Conservation (phyloP, 768 basidiomycete species). For the Mycena polygramma region DNA sequence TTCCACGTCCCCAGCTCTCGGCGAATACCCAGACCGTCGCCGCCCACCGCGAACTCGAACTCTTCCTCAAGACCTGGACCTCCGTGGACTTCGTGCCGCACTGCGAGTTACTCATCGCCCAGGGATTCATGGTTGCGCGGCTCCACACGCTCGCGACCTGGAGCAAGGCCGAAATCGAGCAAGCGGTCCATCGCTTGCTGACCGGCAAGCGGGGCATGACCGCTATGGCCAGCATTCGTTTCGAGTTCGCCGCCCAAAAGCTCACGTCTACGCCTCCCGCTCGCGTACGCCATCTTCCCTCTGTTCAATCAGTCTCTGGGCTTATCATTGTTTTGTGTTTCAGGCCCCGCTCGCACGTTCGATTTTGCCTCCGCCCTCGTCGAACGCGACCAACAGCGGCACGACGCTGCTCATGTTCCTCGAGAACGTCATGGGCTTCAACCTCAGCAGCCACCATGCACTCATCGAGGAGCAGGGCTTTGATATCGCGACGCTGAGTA, state of each 20-base stretch:
- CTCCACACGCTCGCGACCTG: constrained; percentile 2
- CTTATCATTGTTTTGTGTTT: background rate
- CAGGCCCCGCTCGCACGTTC: background rate
- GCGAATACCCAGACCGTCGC: background rate
- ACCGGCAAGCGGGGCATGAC: background rate
- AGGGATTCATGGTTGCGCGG: background rate
- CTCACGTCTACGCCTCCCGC: background rate
- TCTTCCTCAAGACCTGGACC: constrained; percentile 1
- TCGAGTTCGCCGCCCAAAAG: constrained; percentile 15
- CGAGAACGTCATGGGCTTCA: constrained; percentile 29
- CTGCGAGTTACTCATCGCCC: background rate
- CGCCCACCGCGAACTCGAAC: background rate
- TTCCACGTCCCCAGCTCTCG: background rate
- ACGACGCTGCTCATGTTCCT: constrained; percentile 16
- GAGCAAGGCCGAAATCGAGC: background rate
- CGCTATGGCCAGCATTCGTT: background rate
- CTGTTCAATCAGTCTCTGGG: too few species aligned
- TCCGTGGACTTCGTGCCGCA: constrained; percentile 2
- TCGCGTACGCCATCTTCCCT: background rate
- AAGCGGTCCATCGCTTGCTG: background rate
- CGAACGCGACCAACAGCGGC: background rate
- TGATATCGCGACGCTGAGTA: background rate
- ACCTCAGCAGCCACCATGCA: constrained; percentile 5
- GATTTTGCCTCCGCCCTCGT: background rate
- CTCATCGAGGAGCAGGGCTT: constrained; percentile 14